Conservation (phyloP, 495 filamentous ascomycete species). For the Penicillium samsonianum region DNA sequence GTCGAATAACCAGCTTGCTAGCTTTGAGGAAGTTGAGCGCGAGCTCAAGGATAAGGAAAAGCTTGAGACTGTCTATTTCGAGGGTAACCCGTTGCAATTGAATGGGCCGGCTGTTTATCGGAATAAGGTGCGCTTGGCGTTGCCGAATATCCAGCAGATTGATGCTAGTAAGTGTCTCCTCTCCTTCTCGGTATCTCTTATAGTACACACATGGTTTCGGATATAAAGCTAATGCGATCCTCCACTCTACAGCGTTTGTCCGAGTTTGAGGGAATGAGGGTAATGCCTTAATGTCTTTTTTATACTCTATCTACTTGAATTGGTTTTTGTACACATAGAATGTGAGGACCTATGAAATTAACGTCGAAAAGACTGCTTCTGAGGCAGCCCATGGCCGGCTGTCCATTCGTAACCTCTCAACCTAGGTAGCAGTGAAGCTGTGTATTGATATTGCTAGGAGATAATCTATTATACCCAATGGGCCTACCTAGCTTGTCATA, state of each 20-base stretch:
- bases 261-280: background rate
- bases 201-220: background rate
- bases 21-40: slow-evolving; percentile 81
- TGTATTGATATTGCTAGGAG: no score
- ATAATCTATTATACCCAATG: no score
- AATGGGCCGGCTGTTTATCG: slow-evolving; percentile 76
- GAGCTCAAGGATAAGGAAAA: slow-evolving; percentile 75
- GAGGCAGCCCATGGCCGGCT: no score
- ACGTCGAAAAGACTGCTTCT: no score
- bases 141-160: slow-evolving; percentile 88
- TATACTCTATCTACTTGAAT: slow-evolving; percentile 1
- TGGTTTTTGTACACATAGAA: background rate
- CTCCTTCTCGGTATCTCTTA: background rate
- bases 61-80: slow-evolving; percentile 93
- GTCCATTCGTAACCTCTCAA: no score
- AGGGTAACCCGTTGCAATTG: slow-evolving; percentile 88
- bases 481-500: no score
- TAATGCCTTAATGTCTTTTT: background rate
- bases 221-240: background rate
- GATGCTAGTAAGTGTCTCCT: slow-evolving; percentile 79
- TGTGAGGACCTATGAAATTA: background rate
- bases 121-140: slow-evolving; percentile 85
- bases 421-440: no score
- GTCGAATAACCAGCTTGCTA: slow-evolving; percentile 77
- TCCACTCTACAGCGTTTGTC: slow-evolving; percentile 8